Percentiles rank a stretch among this genome's conserved stretches.
Conservation (phyloP, 129 eudicot species). For the Flaveria trinervia region DNA sequence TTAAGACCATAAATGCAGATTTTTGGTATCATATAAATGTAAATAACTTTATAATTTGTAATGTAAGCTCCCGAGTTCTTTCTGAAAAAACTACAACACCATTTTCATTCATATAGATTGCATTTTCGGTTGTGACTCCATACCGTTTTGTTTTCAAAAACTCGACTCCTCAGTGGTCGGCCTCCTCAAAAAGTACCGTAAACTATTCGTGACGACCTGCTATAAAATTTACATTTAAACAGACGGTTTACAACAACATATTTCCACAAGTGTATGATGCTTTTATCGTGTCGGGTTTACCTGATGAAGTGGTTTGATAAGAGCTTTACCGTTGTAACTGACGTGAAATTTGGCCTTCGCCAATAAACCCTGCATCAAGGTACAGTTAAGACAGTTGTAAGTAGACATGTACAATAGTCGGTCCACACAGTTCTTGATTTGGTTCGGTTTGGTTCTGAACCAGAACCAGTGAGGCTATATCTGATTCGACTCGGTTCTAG, state of each 20-base stretch:
- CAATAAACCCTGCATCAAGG: slow-evolving; percentile 65
- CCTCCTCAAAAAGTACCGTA: slow-evolving; percentile 90
- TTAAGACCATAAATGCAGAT: slow-evolving; percentile 21
- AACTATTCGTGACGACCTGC: slow-evolving; percentile 88
- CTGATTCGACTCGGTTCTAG: no score
- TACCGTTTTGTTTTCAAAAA: slow-evolving; percentile 49
- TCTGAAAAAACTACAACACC: slow-evolving; percentile 26
- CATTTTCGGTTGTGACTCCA: slow-evolving; percentile 6
- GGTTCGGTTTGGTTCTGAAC: no score
- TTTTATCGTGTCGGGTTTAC: slow-evolving; percentile 37
- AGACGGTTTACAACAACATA: neutral
- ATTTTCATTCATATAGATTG: slow-evolving; percentile 18
- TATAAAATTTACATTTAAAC: neutral
- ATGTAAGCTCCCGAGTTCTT: slow-evolving; percentile 27
- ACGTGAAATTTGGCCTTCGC: slow-evolving; percentile 97
- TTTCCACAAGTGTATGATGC: neutral
- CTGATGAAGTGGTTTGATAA: slow-evolving; percentile 89
- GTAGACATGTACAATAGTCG: no score
- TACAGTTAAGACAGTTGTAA: neutral
- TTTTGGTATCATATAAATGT: slow-evolving; percentile 30
- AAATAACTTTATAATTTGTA: slow-evolving; percentile 32
- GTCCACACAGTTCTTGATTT: no score
- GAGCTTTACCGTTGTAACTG: slow-evolving; percentile 77
- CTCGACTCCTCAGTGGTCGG: slow-evolving; percentile 90
- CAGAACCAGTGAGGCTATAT: no score